Conservation (phyloP, 345 rosid species). For the Brassica cretica region DNA sequence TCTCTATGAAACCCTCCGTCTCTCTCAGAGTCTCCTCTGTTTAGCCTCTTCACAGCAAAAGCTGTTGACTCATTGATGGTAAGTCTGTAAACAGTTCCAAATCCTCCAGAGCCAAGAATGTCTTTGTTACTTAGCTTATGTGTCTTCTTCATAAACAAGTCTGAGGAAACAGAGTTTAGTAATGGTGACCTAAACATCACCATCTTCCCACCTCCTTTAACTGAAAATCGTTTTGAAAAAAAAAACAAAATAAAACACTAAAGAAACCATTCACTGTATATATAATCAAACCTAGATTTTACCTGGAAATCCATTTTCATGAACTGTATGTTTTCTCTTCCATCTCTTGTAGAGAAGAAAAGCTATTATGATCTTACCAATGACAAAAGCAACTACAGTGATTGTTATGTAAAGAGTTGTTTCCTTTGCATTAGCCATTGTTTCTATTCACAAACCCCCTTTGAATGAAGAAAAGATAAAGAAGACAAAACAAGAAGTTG, state of each 20-base stretch:
- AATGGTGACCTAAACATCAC: conserved; percentile 69
- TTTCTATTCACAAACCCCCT: conserved; percentile 24
- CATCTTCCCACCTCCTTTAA: conserved; percentile 65
- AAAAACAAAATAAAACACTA: neutral
- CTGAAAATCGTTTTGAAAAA: neutral
- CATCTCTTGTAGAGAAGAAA: conserved; percentile 70
- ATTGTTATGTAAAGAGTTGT: conserved; percentile 63
- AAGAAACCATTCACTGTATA: neutral
- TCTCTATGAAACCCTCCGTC: conserved; percentile 80
- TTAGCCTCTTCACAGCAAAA: conserved; percentile 79
- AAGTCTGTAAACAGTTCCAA: conserved; percentile 73
- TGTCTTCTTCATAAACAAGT: conserved; percentile 59
- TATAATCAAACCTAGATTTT: neutral
- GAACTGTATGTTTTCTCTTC: conserved; percentile 50
- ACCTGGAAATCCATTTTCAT: conserved; percentile 58
- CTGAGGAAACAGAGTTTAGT: conserved; percentile 52
- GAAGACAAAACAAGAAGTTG: conserved; percentile 17
- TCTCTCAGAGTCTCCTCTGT: conserved; percentile 65
- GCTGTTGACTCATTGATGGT: conserved; percentile 50
- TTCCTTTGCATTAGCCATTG: conserved; percentile 54
- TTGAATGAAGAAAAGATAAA: neutral
- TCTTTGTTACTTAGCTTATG: conserved; percentile 67
- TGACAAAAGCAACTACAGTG: conserved; percentile 57
- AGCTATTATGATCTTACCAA: conserved; percentile 61
- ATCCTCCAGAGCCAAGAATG: conserved; percentile 79